Percentiles rank a stretch among this genome's conserved stretches.
Conservation (phyloP, 495 filamentous ascomycete species). For the Aspergillus diversus region DNA sequence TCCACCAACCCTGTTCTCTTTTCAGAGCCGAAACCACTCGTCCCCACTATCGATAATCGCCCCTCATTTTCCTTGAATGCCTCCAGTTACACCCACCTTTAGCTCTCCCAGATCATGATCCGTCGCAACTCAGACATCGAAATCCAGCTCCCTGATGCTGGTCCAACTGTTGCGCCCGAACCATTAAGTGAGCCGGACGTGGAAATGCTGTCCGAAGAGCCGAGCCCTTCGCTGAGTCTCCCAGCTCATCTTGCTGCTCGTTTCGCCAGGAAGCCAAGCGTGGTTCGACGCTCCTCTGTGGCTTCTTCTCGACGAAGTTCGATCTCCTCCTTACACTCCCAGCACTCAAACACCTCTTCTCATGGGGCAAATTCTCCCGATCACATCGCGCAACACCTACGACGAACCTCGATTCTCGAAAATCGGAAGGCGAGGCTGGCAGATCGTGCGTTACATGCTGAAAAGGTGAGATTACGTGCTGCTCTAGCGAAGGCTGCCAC, state of each 20-base stretch:
- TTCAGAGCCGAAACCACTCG: constrained; percentile 21
- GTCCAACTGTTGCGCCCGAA: constrained; percentile 36
- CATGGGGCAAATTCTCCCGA: constrained; percentile 74
- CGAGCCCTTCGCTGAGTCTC: constrained; percentile 55
- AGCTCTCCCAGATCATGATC: constrained; percentile 39
- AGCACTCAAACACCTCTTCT: constrained; percentile 62
- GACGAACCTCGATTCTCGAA: constrained; percentile 89
- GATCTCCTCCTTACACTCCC: constrained; percentile 83
- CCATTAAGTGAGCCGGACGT: constrained; percentile 39
- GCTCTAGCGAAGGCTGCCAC: constrained; percentile 81
- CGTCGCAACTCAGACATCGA: constrained; percentile 54
- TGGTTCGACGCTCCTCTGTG: constrained; percentile 77
- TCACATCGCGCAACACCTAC: constrained; percentile 86
- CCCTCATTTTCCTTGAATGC: constrained; percentile 12
- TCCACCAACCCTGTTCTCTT: constrained; percentile 7
- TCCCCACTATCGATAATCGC: constrained; percentile 25
- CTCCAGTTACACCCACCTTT: constrained; percentile 1
- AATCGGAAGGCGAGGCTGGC: constrained; percentile 90
- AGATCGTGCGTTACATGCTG: constrained; percentile 90
- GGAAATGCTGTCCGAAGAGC: constrained; percentile 53
- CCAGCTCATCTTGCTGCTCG: constrained; percentile 86
- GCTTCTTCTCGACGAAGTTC: constrained; percentile 89
- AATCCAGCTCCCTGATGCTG: constrained; percentile 48
- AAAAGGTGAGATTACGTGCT: constrained; percentile 91
- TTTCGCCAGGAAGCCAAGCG: constrained; percentile 72